phyloP scores from a whole-genome alignment of 306 rosid genomes.

The Quercus suber region DNA sequence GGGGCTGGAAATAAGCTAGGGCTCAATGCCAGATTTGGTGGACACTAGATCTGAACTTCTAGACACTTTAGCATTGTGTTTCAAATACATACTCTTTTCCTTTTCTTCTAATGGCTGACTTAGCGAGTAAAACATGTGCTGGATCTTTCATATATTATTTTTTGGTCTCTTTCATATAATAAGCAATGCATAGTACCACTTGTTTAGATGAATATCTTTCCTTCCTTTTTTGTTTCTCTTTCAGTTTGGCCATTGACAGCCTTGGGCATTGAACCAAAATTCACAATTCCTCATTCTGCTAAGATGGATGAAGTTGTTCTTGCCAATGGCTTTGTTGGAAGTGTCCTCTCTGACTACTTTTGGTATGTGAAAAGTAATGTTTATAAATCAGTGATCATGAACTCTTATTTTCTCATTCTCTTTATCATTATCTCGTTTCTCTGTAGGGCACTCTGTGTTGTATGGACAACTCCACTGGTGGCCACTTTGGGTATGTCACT shows the following conservation, averaged over 20 bases:
- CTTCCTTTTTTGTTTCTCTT: constrained; percentile 13
- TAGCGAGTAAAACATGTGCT: background rate
- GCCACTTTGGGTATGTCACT: constrained; percentile 99
- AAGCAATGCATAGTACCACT: background rate
- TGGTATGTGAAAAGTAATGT: constrained; percentile 49
- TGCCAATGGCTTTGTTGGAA: constrained; percentile 92
- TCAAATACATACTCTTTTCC: background rate
- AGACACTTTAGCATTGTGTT: background rate
- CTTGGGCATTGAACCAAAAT: constrained; percentile 91
- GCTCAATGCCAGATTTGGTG: background rate
- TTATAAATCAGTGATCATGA: constrained; percentile 1
- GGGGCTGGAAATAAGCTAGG: constrained; percentile 8
- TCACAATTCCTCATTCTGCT: constrained; percentile 76
- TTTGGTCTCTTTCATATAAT: background rate
- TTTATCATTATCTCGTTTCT: constrained; percentile 26
- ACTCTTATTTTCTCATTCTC: background rate
- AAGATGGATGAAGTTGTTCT: constrained; percentile 83
- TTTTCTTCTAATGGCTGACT: background rate
- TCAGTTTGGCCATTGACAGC: constrained; percentile 95
- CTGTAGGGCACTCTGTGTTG: constrained; percentile 88
- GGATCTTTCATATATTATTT: background rate
- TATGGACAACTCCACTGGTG: constrained; percentile 98
- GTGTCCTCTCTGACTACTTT: constrained; percentile 92
- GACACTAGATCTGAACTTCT: background rate
- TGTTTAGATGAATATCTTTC: background rate